Percentiles rank a stretch among this genome's conserved stretches.
phyloP scores from a whole-genome alignment of 768 basidiomycete genomes.

The Hemileccinum impolitum region DNA sequence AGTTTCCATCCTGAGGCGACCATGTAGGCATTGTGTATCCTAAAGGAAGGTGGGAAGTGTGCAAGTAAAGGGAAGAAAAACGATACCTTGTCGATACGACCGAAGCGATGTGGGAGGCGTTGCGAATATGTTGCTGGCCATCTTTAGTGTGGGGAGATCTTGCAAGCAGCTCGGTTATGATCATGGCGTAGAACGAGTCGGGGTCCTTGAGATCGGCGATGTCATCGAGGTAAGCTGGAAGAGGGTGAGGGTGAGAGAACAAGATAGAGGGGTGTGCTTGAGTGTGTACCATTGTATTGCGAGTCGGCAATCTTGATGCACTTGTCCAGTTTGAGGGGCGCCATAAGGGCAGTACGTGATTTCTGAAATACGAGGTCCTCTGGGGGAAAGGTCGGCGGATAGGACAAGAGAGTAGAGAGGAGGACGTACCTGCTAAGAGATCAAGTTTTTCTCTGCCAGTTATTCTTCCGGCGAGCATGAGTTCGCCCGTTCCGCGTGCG shows the following conservation, averaged over 20 bases:
- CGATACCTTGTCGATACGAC: slow-evolving; percentile 57
- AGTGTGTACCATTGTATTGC: slow-evolving; percentile 56
- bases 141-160: slow-evolving; percentile 38
- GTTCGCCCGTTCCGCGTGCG: slow-evolving; percentile 65
- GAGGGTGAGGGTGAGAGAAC: slow-evolving; percentile 12
- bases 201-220: slow-evolving; percentile 65
- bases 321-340: slow-evolving; percentile 61
- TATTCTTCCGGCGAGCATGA: slow-evolving; percentile 55
- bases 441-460: slow-evolving; percentile 80
- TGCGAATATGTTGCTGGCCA: slow-evolving; percentile 30
- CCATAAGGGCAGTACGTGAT: slow-evolving; percentile 55
- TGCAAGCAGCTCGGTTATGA: slow-evolving; percentile 54
- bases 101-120: slow-evolving; percentile 53
- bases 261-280: slow-evolving; percentile 14
- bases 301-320: slow-evolving; percentile 70
- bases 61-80: slow-evolving; percentile 2
- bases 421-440: slow-evolving; percentile 61
- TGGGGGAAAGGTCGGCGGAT: slow-evolving; percentile 24
- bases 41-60: slow-evolving; percentile 27
- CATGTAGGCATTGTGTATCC: slow-evolving; percentile 81
- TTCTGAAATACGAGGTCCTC: slow-evolving; percentile 61
- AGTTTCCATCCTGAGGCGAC: slow-evolving; percentile 82
- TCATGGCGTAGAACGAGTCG: slow-evolving; percentile 54
- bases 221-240: slow-evolving; percentile 63
- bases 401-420: background rate